Conservation (phyloP, 2,329 filamentous ascomycete genomes). For the Sphaerulina vaccinii region DNA sequence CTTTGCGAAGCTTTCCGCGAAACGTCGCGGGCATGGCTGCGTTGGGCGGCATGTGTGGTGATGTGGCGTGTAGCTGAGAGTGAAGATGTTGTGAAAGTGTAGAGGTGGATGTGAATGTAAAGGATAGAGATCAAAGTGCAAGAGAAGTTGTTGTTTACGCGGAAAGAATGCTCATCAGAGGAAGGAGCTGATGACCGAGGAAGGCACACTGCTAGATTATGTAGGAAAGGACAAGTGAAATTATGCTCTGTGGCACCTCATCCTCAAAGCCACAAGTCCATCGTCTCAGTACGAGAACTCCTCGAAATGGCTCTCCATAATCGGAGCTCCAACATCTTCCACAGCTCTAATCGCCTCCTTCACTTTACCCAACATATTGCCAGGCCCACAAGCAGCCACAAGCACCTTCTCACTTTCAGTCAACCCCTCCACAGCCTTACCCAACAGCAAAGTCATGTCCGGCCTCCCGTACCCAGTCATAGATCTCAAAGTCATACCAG, state of each 20-base stretch:
- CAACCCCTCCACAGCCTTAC: conserved; percentile 11
- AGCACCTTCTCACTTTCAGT: conserved; percentile 15
- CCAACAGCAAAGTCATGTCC: conserved; percentile 9
- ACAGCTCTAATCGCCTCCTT: conserved; percentile 16
- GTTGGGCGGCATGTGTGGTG: not conserved
- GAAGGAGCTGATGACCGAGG: too few relatives aligned
- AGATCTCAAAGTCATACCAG: not conserved
- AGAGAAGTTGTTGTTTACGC: too few relatives aligned
- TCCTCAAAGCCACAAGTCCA: too few relatives aligned
- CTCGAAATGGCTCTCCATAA: conserved; percentile 25
- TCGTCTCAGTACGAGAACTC: conserved; percentile 22
- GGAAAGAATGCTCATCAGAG: too few relatives aligned
- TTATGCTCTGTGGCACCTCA: too few relatives aligned
- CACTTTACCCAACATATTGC: conserved; percentile 12
- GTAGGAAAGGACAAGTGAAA: too few relatives aligned
- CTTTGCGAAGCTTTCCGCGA: not conserved
- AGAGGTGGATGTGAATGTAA: too few relatives aligned
- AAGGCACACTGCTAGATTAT: too few relatives aligned
- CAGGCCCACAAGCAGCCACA: conserved; percentile 22
- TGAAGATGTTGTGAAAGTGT: not conserved
- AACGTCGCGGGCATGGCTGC: not conserved
- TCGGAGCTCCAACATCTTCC: conserved; percentile 16
- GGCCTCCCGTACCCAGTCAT: conserved; percentile 11
- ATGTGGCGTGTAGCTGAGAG: not conserved
- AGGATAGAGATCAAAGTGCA: too few relatives aligned